Base-by-base conservation (phyloP, 176 grass and related monocot species). In the Neostapfia colusana region DNA sequence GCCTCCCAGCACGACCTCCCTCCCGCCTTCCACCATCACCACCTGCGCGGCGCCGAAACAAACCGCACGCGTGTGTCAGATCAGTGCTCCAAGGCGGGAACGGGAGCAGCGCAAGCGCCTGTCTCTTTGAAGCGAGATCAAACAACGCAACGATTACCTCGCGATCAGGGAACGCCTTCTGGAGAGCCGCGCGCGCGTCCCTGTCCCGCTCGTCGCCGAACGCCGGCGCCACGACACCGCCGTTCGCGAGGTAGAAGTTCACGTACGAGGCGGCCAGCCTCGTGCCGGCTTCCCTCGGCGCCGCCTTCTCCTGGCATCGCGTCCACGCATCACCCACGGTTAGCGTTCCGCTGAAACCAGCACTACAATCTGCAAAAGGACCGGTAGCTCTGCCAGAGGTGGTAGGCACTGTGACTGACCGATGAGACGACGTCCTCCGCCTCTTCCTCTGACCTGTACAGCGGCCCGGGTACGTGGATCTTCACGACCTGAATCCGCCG, bases 251-350 rank as follows among this genome's bases (percentile, higher is more conserved):
- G 79, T 93, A 97, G 46, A 97, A 97, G 75, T 97, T 97, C 20
- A 91, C 94, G 18, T 97, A 97, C 0, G 94, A 93, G 46, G 94
- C 91, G 9, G 91, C 86, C 73, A 97, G 36, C 45, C 94, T 93
- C 60, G 70, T 89, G 68, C 89, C 89, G 7, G 84, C 57, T 4
- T 65, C 62, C 79, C 94, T 93, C 31, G 82, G 69, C 61, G 89
- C 77, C 51, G 94, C 84, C 67, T 86, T 75, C 38, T 61, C 91
- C 94, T 97, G 85, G 69, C 66, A 88, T 4, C 36, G 0, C 17
- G 18, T 27, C 74, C 51, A 45, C 35, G 59, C 2, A 14, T 8
- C 13, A 10, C 38, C 21, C 10, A 10, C 54, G 63, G 31, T 51
- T 17, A 51, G 49, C 45, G 31, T 31, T 31, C 31, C 3, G 31